A percentile compares a stretch with the other conserved stretches of the same genome.
Evolutionary conservation across 768 basidiomycete genomes (phyloP).

Genomic region (Leucogyrophana mollusca): DNA sequence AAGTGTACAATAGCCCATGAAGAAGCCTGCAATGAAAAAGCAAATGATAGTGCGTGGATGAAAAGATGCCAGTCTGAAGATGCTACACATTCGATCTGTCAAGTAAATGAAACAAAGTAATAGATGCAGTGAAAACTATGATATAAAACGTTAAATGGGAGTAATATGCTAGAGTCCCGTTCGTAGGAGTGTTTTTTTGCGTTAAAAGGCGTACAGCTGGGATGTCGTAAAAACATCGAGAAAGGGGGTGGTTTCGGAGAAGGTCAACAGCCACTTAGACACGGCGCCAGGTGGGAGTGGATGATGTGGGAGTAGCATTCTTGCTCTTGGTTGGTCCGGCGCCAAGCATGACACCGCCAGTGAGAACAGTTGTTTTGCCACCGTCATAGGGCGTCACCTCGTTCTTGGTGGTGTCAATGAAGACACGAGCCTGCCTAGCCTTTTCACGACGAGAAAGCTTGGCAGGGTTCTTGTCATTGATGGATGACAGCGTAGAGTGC

Average conservation of each 20-base stretch:
- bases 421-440: slow-evolving; percentile 67
- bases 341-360: slow-evolving; percentile 87
- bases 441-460: slow-evolving; percentile 69
- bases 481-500: slow-evolving; percentile 41
- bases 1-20: no score
- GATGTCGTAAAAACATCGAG: slow-evolving; percentile 3
- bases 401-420: slow-evolving; percentile 69
- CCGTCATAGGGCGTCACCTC: slow-evolving; percentile 86
- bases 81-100: slow-evolving; percentile 29
- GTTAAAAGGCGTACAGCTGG: slow-evolving; percentile 18
- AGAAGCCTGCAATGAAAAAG: slow-evolving; percentile 15
- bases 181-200: slow-evolving; percentile 23
- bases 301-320: slow-evolving; percentile 22
- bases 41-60: slow-evolving; percentile 11
- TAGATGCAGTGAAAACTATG: slow-evolving; percentile 25
- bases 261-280: slow-evolving; percentile 29
- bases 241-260: not conserved
- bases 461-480: slow-evolving; percentile 27
- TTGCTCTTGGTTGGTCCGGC: slow-evolving; percentile 36
- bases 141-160: slow-evolving; percentile 25
- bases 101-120: slow-evolving; percentile 16
- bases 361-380: slow-evolving; percentile 85
- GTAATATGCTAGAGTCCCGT: slow-evolving; percentile 10
- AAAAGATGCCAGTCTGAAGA: slow-evolving; percentile 6
- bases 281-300: slow-evolving; percentile 57